Conservation (phyloP, 2,329 filamentous ascomycete genomes). For the Botrytis squamosa region DNA sequence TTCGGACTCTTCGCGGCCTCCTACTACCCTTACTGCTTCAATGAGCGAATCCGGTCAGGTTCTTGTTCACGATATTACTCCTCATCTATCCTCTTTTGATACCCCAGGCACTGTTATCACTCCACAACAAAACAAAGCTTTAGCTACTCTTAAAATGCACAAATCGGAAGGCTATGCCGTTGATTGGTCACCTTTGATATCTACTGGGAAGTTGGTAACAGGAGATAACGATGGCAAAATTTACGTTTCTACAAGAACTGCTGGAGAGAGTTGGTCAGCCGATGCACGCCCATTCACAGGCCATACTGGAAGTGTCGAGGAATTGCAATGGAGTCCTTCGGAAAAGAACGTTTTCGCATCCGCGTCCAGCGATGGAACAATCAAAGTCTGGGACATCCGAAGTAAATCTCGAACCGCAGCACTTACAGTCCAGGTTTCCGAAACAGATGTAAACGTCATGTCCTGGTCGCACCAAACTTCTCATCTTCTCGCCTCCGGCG, state of each 20-base stretch:
- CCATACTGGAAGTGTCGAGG: conserved; percentile 84
- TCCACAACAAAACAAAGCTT: conserved; percentile 81
- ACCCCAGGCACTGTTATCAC: conserved; percentile 79
- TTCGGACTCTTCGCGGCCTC: conserved; percentile 66
- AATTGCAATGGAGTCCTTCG: conserved; percentile 93
- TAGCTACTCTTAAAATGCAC: conserved; percentile 86
- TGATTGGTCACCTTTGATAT: conserved; percentile 88
- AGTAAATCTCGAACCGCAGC: conserved; percentile 88
- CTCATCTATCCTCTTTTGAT: conserved; percentile 86
- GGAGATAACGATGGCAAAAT: conserved; percentile 90
- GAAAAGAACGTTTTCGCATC: conserved; percentile 94
- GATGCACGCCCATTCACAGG: conserved; percentile 81
- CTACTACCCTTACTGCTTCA: conserved; percentile 80
- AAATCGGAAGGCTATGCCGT: conserved; percentile 91
- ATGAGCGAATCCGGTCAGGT: conserved; percentile 91
- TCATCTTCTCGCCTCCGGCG: conserved; percentile 87
- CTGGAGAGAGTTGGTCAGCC: conserved; percentile 85
- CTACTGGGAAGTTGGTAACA: conserved; percentile 81
- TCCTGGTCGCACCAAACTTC: conserved; percentile 89
- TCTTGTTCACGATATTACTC: conserved; percentile 90
- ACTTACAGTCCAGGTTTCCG: conserved; percentile 79
- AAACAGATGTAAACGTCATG: conserved; percentile 91
- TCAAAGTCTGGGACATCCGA: conserved; percentile 93
- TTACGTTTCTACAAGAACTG: conserved; percentile 80
- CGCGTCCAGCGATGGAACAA: conserved; percentile 87